These are phyloP conservation scores for Rhynchospora pubera DNA, from an alignment of 176 grass and related monocot species.

Conservation along the genomic window DNA sequence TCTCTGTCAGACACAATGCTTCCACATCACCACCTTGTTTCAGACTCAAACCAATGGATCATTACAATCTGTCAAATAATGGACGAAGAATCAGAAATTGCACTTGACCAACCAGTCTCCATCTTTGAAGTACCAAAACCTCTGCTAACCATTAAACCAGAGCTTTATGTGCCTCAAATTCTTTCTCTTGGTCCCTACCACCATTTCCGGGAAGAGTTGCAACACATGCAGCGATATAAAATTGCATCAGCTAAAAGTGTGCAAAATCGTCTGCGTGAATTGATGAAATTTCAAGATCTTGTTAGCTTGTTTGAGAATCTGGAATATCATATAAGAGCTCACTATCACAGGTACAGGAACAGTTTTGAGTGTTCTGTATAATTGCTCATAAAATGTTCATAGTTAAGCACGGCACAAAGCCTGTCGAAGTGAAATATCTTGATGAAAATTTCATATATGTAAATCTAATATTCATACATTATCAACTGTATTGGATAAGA, in stretches of 20 bases:
- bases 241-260: slow-evolving; percentile 44
- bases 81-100: slow-evolving; percentile 42
- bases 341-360: slow-evolving; percentile 54
- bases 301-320: slow-evolving; percentile 38
- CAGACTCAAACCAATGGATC: slow-evolving; percentile 66
- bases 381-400: not conserved
- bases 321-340: slow-evolving; percentile 52
- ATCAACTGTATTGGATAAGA: not conserved
- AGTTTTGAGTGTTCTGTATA: not conserved
- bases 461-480: not conserved
- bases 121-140: slow-evolving; percentile 62
- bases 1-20: slow-evolving; percentile 21
- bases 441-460: not conserved
- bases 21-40: slow-evolving; percentile 2
- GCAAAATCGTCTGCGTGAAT: slow-evolving; percentile 24
- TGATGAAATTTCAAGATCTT: slow-evolving; percentile 34
- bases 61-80: slow-evolving; percentile 34
- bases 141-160: slow-evolving; percentile 39
- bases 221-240: slow-evolving; percentile 84
- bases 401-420: not conserved
- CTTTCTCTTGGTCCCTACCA: slow-evolving; percentile 73
- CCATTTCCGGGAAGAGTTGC: slow-evolving; percentile 46
- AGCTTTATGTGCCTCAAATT: slow-evolving; percentile 57
- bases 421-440: not conserved
- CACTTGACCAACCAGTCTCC: slow-evolving; percentile 36